Base-by-base conservation (phyloP, 768 basidiomycete genomes). In the Lactarius sp. region DNA sequence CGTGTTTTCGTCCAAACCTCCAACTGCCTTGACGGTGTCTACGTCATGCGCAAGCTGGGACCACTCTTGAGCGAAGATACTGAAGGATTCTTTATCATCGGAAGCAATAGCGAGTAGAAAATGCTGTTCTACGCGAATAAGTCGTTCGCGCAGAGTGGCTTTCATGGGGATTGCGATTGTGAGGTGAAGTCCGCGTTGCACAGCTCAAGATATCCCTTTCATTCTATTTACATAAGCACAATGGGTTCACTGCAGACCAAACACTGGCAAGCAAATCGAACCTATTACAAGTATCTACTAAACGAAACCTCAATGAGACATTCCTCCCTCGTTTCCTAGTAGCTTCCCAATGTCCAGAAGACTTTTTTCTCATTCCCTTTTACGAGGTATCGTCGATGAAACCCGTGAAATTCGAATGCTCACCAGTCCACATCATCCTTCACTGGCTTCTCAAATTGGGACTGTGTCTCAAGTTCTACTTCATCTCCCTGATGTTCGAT, bases 191-290 rank as follows among this genome's bases (percentile, higher is more conserved):
- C 22, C 2, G 22, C 22, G 22, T 27, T 2, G 22, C 22, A 1
- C 22, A n/a, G 22, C 22, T 1, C 22, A 27, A 27, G 22, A 27
- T 27, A 27, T 27, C 22, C 22, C 2, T 16, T 56, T 41, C 20
- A 20, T 58, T n/a, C n/a, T n/a, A n/a, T n/a, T n/a, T 63, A 64
- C 12, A 33, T 59, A 33, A 63, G 44, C 57, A 64, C 62, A 64
- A 64, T 64, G 47, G 62, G 0, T 5, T 49, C 22, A 13, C 3
- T 1, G 0, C 0, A 8, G 18, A 1, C 20, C 56, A 58, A 52
- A 57, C 13, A 34, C 20, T 1, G 20, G 3, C 53, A 60, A 47
- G 13, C 52, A 46, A 27, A 41, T 18, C 20, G 46, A 22, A 20
- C 18, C 20, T 20, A 47, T 47, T 22, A 44, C 7, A 37, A n/a